These are phyloP conservation scores for Fusarium illudens DNA, from an alignment of 2,329 filamentous ascomycete genomes.

Conservation along the genomic window DNA sequence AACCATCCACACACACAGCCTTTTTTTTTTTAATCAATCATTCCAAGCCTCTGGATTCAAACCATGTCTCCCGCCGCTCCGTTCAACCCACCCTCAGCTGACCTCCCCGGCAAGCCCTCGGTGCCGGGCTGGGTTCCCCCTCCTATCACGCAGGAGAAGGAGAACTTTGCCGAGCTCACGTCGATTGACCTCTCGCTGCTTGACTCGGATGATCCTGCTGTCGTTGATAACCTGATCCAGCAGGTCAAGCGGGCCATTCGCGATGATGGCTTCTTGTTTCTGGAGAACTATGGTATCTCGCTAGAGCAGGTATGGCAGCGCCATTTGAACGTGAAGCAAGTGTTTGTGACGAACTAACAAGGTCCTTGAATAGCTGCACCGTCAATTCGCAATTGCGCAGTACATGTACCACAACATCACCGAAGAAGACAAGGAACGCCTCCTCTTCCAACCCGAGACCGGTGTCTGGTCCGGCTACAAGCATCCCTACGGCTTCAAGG, in stretches of 20 bases:
- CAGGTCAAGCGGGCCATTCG: constrained; percentile 54
- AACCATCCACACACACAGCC: background rate
- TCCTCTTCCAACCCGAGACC: constrained; percentile 55
- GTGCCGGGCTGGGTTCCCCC: constrained; percentile 56
- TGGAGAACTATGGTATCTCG: constrained; percentile 60
- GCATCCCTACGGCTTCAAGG: constrained; percentile 56
- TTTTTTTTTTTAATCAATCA: background rate
- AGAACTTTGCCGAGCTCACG: constrained; percentile 53
- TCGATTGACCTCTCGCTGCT: constrained; percentile 55
- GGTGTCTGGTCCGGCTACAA: constrained; percentile 62
- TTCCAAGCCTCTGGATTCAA: background rate
- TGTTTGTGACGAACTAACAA: background rate
- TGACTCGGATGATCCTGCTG: constrained; percentile 51
- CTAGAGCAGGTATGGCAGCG: constrained; percentile 46
- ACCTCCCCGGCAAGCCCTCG: constrained; percentile 51
- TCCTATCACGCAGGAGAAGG: constrained; percentile 53
- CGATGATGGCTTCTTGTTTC: constrained; percentile 56
- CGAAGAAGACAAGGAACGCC: constrained; percentile 57
- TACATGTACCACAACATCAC: constrained; percentile 60
- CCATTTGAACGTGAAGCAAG: background rate
- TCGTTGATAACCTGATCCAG: constrained; percentile 54
- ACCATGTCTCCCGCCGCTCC: constrained; percentile 46
- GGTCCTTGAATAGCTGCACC: constrained; percentile 51
- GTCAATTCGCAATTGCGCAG: constrained; percentile 60
- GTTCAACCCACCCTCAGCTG: constrained; percentile 52